Evolutionary conservation across 1,284 basidiomycete genomes (phyloP), one percentile per base, ranked within the genome.

Genomic region (Ustilago lituana): DNA sequence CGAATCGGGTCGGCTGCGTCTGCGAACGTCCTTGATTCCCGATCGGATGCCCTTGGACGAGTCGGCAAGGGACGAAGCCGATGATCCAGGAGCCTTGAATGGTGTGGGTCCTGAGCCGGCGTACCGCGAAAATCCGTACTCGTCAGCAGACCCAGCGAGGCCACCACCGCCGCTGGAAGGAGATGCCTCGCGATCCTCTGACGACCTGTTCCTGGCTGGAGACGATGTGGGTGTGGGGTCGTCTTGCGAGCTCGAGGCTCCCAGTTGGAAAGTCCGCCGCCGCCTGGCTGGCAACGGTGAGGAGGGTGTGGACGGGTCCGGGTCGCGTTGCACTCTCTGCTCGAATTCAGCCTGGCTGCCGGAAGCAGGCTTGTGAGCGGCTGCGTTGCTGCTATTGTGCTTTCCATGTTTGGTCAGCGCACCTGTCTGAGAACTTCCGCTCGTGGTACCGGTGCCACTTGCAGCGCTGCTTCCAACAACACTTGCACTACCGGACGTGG

Each of bases 401-500:
- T 58, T 44, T 2, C 23, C 40, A 23, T 47, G 49, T 39, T 53
- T 61, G 5, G 20, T 40, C 23, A 19, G 31, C 12, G 49, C 55
- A 6, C 56, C 66, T 1, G 55, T 41, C 36, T 56, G 66, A 6
- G 66, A 69, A 27, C 66, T 60, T 15, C 59, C 65, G 43, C 65
- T 62, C 5, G 61, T 64, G 1, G 56, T 69, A 3, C 67, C 67
- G 5, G 67, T 65, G 1, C 67, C 67, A 24, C 67, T 70, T 10
- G 67, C 61, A 24, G 56, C 62, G 27, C 67, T 70, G 38, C 67
- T 70, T 8, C 67, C 67, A 3, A 61, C 61, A 5, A 27, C 67
- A 48, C 67, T 70, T 4, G 41, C 57, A 19, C 44, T 65, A 2
- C 52, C 67, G 1, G 53, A 57, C 14, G 36, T 35, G 5, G 48